Base-by-base conservation (phyloP, 164 flowering plant genomes). In the Kalanchoe fedtschenkoi region DNA sequence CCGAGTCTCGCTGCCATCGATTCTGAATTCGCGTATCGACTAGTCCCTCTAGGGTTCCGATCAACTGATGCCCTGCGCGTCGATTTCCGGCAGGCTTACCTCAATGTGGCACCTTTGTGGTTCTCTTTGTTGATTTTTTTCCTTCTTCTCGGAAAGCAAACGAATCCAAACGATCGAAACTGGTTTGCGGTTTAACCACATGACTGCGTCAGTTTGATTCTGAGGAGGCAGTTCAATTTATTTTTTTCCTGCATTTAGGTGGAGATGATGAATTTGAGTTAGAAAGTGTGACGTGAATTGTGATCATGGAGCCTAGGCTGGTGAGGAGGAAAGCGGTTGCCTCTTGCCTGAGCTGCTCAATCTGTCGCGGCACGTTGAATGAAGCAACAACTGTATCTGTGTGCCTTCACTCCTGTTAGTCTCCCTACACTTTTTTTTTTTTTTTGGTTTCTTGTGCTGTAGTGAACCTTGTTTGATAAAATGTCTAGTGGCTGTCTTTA, bases 381-480 rank as follows among this genome's bases (percentile, higher is more conserved):
- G 53, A 47, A 47, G 54, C 54, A 21, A 47, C 54, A 22, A 47
- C 54, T 47, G 26, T 47, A 6, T 47, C 54, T 6, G 54, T 47
- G 9, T 47, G 54, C 9, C 54, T 47, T 21, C 54, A 47, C 14
- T 21, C 54, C 26, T 47, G 54, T 47, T 22, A 47, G 54, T 47
- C 14, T 22, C n/a, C n/a, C n/a, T 22, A 0, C 22, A 9, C 2
- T 21, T 15, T 22, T 21, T 47, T 47, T 22, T 5, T 3, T 19
- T 19, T 47, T 7, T 15, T 22, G 6, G 21, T 47, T 22, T 5
- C 3, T 19, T 19, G 21, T 7, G 7, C 6, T 47, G 15, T 19
- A 5, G 28, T 22, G 5, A 29, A 0, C 24, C 9, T 0, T 47
- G 54, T 9, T 37, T 37, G 39, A 37, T 37, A 37, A 37, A 2